These are phyloP conservation scores for Hypomontagnella submonticulosa DNA, from an alignment of 495 filamentous ascomycete genomes.

Conservation along the genomic window DNA sequence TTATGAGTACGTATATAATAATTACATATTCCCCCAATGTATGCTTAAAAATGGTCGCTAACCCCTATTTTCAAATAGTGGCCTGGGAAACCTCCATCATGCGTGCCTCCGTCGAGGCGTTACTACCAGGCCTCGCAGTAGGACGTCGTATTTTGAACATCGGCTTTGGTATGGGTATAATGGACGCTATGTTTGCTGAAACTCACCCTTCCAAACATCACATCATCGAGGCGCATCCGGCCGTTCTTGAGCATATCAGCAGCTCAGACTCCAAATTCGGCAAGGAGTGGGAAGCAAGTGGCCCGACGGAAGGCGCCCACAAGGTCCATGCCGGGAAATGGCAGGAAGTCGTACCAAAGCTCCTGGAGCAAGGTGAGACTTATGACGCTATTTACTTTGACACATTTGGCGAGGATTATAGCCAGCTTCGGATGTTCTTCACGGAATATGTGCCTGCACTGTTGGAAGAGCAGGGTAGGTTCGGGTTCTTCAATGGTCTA, in stretches of 20 bases:
- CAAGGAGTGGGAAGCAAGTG: slow-evolving; percentile 55
- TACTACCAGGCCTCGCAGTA: slow-evolving; percentile 52
- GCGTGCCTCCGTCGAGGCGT: slow-evolving; percentile 71
- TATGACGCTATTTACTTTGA: slow-evolving; percentile 98
- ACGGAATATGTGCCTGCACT: slow-evolving; percentile 84
- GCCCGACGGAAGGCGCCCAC: slow-evolving; percentile 54
- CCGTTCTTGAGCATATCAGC: slow-evolving; percentile 76
- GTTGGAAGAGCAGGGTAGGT: slow-evolving; percentile 76
- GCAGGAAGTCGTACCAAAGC: slow-evolving; percentile 81
- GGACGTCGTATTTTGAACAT: slow-evolving; percentile 86
- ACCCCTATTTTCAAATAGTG: slow-evolving; percentile 61
- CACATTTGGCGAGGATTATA: slow-evolving; percentile 94
- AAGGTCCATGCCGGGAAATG: slow-evolving; percentile 71
- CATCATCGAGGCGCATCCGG: slow-evolving; percentile 92
- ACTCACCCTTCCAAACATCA: slow-evolving; percentile 77
- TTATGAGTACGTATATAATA: slow-evolving; percentile 82
- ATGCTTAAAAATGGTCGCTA: slow-evolving; percentile 1
- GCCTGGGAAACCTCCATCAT: slow-evolving; percentile 94
- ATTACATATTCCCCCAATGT: slow-evolving; percentile 24
- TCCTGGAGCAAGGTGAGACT: slow-evolving; percentile 73
- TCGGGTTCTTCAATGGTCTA: slow-evolving; percentile 95
- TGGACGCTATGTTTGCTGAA: slow-evolving; percentile 83
- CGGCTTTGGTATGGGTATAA: slow-evolving; percentile 96
- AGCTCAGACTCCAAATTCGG: slow-evolving; percentile 57
- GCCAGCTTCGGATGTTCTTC: slow-evolving; percentile 86